Conservation (phyloP, 202 grass and related monocot genomes). For the Zizania palustris region DNA sequence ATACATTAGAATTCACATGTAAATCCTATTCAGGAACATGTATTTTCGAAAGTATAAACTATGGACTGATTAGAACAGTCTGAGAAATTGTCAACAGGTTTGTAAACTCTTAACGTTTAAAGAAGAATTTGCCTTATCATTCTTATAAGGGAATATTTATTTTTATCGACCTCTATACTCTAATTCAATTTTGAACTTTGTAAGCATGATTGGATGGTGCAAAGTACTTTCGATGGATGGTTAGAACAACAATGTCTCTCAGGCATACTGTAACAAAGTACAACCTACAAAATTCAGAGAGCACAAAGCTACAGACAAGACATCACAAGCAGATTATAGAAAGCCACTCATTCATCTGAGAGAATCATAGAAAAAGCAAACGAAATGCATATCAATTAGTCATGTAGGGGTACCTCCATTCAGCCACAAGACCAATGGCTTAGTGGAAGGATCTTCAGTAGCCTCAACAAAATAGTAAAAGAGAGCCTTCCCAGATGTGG, state of each 20-base stretch:
- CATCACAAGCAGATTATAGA: not conserved
- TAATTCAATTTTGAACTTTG: constrained; percentile 23
- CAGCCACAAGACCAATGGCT: constrained; percentile 62
- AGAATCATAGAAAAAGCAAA: not conserved
- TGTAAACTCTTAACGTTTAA: not conserved
- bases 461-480: constrained; percentile 61
- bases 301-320: constrained; percentile 9
- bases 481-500: constrained; percentile 46
- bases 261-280: not conserved
- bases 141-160: not conserved
- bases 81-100: not conserved
- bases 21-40: not conserved
- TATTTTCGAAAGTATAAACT: not conserved
- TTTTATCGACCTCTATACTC: not conserved
- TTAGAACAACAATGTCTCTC: constrained; percentile 20
- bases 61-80: not conserved
- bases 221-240: constrained; percentile 11
- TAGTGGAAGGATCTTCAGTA: constrained; percentile 37
- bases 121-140: not conserved
- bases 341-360: constrained; percentile 19
- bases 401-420: constrained; percentile 46
- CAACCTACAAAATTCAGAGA: constrained; percentile 10
- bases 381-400: constrained; percentile 16
- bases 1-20: not conserved
- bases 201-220: not conserved